Base-by-base conservation (phyloP, 2,329 filamentous ascomycete genomes). In the Zasmidium angulare region DNA sequence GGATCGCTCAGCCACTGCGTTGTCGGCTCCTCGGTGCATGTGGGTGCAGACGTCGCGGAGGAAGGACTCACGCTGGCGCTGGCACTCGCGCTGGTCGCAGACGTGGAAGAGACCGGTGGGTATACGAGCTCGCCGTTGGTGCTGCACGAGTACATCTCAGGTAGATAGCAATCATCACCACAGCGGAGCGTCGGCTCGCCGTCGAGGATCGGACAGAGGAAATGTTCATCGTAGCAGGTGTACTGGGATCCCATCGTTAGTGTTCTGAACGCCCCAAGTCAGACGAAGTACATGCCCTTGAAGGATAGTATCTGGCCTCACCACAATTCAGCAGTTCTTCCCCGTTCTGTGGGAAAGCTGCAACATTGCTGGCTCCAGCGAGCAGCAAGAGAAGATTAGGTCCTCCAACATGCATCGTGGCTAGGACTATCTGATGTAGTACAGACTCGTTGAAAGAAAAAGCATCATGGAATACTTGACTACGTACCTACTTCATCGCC, bases 1-100 rank as follows among this genome's bases (percentile, higher is more conserved):
- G 81, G 78, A 62, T 86, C 84, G 29, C 77, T 81, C 2, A 86
- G 74, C 59, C 79, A 74, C 9, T 81, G 70, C 10, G 74, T 76
- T 1, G 73, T 74, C 4, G 76, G 67, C 17, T 53, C 58, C 46
- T 66, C 67, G 2, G 65, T 55, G 58, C 67, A 71, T 9, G 24
- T 17, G n/a, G 24, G 17, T 14, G 19, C 31, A 11, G 70, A 60
- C 43, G 71, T 68, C 50, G 62, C 56, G 1, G 61, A 9, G 7
- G 62, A 54, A 11, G 50, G 48, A 23, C 52, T 24, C 17, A 43
- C 9, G 50, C 7, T 19, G 7, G 36, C 9, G 6, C 6, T 43
- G 3, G 12, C 60, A 63, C 43, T 66, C 60, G 6, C 59, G 63
- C 55, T 65, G 55, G 20, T 26, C 54, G 55, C 65, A 68, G 29